Evolutionary conservation across 164 flowering plant species (phyloP).

Genomic region (Umbellularia californica): DNA sequence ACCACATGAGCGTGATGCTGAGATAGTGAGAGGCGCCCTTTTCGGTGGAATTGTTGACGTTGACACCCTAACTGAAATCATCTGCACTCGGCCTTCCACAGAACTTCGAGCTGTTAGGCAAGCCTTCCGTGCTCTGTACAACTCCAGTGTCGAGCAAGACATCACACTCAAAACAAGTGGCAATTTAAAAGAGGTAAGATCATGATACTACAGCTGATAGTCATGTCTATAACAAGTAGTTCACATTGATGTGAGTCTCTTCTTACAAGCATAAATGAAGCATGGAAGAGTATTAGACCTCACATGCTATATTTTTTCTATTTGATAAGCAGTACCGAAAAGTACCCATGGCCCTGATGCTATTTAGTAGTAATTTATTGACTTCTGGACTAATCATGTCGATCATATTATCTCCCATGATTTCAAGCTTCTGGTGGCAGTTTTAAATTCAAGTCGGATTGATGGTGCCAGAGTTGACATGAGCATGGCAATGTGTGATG

Average conservation of each 20-base stretch:
- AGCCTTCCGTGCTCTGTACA: constrained; percentile 24
- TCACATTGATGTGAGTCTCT: too few relatives aligned
- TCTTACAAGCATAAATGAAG: too few relatives aligned
- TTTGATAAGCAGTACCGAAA: too few relatives aligned
- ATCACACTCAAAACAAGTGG: constrained; percentile 22
- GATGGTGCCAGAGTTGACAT: constrained; percentile 19
- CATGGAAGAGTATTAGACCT: too few relatives aligned
- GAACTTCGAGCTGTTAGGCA: constrained; percentile 28
- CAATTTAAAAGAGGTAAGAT: constrained; percentile 26
- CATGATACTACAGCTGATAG: too few relatives aligned
- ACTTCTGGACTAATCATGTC: background rate
- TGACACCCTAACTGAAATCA: constrained; percentile 21
- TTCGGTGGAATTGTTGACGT: constrained; percentile 15
- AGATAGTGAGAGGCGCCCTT: constrained; percentile 20
- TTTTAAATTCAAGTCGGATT: constrained; percentile 20
- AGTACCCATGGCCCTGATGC: background rate
- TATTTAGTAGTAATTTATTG: background rate
- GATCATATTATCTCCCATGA: background rate
- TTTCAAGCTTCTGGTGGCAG: constrained; percentile 24
- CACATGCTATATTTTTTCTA: too few relatives aligned
- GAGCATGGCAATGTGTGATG: constrained; percentile 47
- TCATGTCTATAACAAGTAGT: too few relatives aligned
- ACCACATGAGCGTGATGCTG: constrained; percentile 33
- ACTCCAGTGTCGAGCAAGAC: constrained; percentile 30
- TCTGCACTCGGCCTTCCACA: constrained; percentile 28